A percentile compares a stretch with the other conserved stretches of the same genome.
phyloP scores from a whole-genome alignment of 2,329 filamentous ascomycete genomes.

The Hypomyces perniciosus region DNA sequence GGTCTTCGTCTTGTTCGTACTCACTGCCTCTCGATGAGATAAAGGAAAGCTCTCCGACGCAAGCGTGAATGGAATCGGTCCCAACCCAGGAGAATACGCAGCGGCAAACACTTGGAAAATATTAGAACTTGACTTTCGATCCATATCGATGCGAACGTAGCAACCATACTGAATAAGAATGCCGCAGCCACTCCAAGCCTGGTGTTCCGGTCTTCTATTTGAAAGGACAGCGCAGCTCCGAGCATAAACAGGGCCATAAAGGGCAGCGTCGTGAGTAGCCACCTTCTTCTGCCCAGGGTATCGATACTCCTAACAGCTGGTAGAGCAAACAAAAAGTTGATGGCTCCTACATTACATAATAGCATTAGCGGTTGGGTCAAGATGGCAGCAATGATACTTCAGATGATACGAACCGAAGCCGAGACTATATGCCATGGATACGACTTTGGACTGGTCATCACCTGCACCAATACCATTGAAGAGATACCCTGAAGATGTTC shows the following conservation, averaged over 20 bases:
- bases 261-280: conserved; percentile 38
- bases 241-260: conserved; percentile 38
- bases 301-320: conserved; percentile 31
- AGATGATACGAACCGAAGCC: conserved; percentile 23
- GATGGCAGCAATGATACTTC: too few species aligned
- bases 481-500: conserved; percentile 16
- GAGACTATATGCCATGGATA: conserved; percentile 25
- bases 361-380: too few species aligned
- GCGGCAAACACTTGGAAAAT: conserved; percentile 31
- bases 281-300: conserved; percentile 35
- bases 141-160: too few species aligned
- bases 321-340: conserved; percentile 38
- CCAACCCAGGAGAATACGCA: conserved; percentile 36
- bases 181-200: conserved; percentile 28
- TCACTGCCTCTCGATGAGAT: conserved; percentile 40
- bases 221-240: conserved; percentile 30
- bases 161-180: conserved; percentile 28
- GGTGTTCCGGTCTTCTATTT: conserved; percentile 15
- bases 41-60: conserved; percentile 46
- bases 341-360: conserved; percentile 20
- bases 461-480: conserved; percentile 19
- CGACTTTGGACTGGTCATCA: conserved; percentile 14
- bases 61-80: conserved; percentile 44
- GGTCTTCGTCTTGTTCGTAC: background rate
- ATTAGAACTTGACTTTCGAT: conserved; percentile 3